phyloP scores from a whole-genome alignment of 2,329 filamentous ascomycete species.

The Huntiella decipiens region DNA sequence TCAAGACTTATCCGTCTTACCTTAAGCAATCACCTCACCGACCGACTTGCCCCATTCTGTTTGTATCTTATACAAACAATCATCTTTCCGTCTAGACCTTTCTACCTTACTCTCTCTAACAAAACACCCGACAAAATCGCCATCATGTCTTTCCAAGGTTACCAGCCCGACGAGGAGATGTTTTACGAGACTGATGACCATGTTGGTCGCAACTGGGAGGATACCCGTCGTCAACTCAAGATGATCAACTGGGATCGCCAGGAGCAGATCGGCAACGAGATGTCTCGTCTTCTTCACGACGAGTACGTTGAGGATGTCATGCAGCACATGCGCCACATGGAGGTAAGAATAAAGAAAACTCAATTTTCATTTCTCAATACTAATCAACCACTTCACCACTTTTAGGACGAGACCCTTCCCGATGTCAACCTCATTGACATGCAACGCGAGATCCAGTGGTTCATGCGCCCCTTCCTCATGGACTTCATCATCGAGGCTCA shows the following conservation, averaged over 20 bases:
- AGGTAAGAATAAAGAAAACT: constrained; percentile 31
- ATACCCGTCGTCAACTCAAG: constrained; percentile 56
- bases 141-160: constrained; percentile 27
- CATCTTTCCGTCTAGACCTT: neutral
- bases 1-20: no score
- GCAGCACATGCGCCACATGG: constrained; percentile 88
- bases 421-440: constrained; percentile 98
- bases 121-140: constrained; percentile 2
- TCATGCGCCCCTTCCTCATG: constrained; percentile 94
- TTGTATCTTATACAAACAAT: constrained; percentile 10
- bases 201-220: constrained; percentile 34
- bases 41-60: neutral
- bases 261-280: constrained; percentile 71
- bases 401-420: constrained; percentile 61
- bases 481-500: constrained; percentile 97
- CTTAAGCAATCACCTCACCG: no score
- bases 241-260: constrained; percentile 66
- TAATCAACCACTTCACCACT: neutral
- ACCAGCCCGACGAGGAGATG: constrained; percentile 23
- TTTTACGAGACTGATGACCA: constrained; percentile 38
- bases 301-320: constrained; percentile 92
- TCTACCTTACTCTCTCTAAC: neutral
- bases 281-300: constrained; percentile 67
- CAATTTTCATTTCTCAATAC: neutral
- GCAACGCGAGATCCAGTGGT: constrained; percentile 98